phyloP scores from a whole-genome alignment of 768 basidiomycete genomes.

The Boletus rubescentipes region DNA sequence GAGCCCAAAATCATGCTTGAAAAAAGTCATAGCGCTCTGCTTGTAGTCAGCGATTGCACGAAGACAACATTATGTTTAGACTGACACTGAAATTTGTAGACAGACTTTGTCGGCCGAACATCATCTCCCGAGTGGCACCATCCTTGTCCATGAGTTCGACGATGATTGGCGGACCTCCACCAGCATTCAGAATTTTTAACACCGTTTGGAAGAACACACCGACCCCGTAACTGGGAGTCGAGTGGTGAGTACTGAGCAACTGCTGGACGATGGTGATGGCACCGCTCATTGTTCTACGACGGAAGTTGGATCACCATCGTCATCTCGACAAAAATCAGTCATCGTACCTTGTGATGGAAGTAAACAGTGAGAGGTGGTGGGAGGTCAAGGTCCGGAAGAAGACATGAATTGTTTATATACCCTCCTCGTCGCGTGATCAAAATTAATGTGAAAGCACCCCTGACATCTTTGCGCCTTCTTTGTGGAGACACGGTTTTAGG shows the following conservation, averaged over 20 bases:
- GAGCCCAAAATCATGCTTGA: neutral
- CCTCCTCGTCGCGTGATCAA: neutral
- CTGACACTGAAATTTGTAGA: neutral
- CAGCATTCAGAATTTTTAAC: constrained; percentile 9
- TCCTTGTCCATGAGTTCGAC: constrained; percentile 5
- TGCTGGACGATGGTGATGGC: constrained; percentile 2
- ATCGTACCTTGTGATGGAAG: neutral
- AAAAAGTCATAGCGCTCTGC: neutral
- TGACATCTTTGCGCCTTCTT: constrained; percentile 37
- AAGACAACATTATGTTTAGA: neutral
- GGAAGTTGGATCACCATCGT: neutral
- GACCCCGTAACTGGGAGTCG: constrained; percentile 44
- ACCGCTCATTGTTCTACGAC: constrained; percentile 5
- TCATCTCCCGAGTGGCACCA: constrained; percentile 1
- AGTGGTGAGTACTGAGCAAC: constrained; percentile 1
- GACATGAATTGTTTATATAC: neutral
- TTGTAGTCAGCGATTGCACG: neutral
- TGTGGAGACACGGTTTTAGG: too few species aligned
- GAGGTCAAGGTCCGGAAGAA: neutral
- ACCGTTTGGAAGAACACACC: constrained; percentile 53
- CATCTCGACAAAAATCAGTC: neutral
- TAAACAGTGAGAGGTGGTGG: too few species aligned
- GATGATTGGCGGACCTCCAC: neutral
- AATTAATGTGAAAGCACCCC: neutral
- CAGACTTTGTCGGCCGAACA: constrained; percentile 10